Evolutionary conservation across 2,329 filamentous ascomycete species (phyloP).

Genomic region (Ceratocystis variospora): DNA sequence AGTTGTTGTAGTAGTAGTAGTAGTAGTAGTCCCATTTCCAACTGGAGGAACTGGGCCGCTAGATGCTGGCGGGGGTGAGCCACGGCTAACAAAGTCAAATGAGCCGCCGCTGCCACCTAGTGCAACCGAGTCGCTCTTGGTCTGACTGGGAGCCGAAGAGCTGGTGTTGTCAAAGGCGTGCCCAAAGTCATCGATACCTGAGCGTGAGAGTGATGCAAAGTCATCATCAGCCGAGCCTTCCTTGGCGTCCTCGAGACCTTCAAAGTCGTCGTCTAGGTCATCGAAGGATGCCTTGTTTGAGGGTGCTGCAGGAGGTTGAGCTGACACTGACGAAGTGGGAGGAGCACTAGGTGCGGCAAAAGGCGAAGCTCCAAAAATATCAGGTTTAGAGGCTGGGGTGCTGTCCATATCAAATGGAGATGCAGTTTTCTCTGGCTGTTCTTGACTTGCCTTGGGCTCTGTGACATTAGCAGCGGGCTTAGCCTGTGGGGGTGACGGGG

Average conservation of each 20-base stretch:
- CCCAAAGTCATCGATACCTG: slow-evolving; percentile 64
- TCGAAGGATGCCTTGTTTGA: slow-evolving; percentile 47
- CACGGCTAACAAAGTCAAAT: slow-evolving; percentile 41
- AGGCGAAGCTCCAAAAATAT: slow-evolving; percentile 30
- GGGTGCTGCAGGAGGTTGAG: slow-evolving; percentile 24
- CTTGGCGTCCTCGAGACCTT: slow-evolving; percentile 70
- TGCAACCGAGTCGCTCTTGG: slow-evolving; percentile 39
- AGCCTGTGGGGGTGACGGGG: slow-evolving; percentile 41
- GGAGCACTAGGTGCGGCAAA: slow-evolving; percentile 21
- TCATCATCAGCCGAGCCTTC: slow-evolving; percentile 69
- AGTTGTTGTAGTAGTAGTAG: slow-evolving; percentile 30
- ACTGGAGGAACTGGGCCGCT: background rate
- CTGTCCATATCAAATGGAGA: slow-evolving; percentile 10
- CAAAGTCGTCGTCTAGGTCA: slow-evolving; percentile 67
- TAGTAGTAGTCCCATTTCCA: slow-evolving; percentile 18
- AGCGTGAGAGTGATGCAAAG: slow-evolving; percentile 59
- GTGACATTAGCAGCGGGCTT: slow-evolving; percentile 22
- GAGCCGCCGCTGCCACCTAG: slow-evolving; percentile 42
- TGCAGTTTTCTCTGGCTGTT: background rate
- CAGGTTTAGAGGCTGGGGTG: slow-evolving; percentile 22
- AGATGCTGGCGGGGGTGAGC: slow-evolving; percentile 21
- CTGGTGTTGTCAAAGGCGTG: slow-evolving; percentile 66
- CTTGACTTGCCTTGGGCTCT: slow-evolving; percentile 23
- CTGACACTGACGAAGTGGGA: slow-evolving; percentile 22
- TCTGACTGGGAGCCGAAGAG: slow-evolving; percentile 40